These are phyloP conservation scores for Phytopythium kandeliae DNA, from an alignment of 352 stramenopile species.

Conservation along the genomic window DNA sequence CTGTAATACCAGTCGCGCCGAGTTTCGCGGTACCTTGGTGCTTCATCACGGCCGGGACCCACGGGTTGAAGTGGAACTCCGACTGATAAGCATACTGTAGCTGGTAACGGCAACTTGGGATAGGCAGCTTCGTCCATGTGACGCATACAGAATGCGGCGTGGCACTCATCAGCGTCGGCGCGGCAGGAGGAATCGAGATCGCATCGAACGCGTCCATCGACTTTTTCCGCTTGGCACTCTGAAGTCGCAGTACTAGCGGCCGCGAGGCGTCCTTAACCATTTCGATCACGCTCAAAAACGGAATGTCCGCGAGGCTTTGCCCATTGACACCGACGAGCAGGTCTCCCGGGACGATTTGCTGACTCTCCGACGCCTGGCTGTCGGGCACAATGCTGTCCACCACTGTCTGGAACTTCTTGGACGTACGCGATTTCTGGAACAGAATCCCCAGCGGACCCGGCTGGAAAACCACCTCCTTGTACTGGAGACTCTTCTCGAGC, in stretches of 20 bases:
- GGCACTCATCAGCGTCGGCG: constrained; percentile 62
- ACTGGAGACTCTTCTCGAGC: constrained; percentile 39
- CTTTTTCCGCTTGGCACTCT: constrained; percentile 44
- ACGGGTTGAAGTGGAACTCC: constrained; percentile 52
- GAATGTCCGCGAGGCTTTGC: constrained; percentile 47
- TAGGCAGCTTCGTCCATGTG: constrained; percentile 45
- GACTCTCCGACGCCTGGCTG: constrained; percentile 66
- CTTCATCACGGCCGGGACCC: constrained; percentile 49
- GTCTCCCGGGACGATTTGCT: constrained; percentile 64
- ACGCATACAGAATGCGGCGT: constrained; percentile 56
- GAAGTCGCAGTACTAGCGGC: constrained; percentile 63
- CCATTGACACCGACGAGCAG: constrained; percentile 73
- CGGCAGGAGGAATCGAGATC: constrained; percentile 46
- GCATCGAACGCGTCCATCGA: constrained; percentile 45
- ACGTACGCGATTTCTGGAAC: constrained; percentile 62
- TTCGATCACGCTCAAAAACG: constrained; percentile 74
- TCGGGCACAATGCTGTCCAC: constrained; percentile 80
- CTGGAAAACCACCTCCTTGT: constrained; percentile 72
- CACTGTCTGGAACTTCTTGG: constrained; percentile 62
- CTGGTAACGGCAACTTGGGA: constrained; percentile 36
- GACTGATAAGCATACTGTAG: constrained; percentile 61
- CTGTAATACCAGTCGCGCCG: constrained; percentile 34
- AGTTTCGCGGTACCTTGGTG: constrained; percentile 31
- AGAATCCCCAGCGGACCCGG: constrained; percentile 67
- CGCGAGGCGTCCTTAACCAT: constrained; percentile 65